Evolutionary conservation across 768 basidiomycete species (phyloP), one percentile per base, ranked within the genome.

Genomic region (Dentipellis sp.): DNA sequence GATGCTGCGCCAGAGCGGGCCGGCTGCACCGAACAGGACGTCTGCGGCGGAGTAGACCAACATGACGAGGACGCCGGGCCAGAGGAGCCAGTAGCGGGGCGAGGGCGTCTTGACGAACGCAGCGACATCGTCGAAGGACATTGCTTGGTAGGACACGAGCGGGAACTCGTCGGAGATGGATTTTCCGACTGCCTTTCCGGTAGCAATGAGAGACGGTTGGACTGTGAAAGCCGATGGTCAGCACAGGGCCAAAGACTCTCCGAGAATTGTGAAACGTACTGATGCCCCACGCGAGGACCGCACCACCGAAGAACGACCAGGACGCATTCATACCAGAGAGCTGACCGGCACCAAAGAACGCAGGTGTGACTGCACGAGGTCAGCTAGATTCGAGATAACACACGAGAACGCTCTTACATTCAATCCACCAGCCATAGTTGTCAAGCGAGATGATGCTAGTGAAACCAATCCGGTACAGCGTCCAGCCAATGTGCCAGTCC

Each of bases 401-500:
- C 56, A 53, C 4, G 38, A 34, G 22, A 22, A 50, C 77, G 17
- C n/a, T 6, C 50, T 37, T 58, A 79, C 79, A 76, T 62, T 80
- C 77, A 56, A 80, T 69, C 50, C 65, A 71, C 78, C 81, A 83
- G 22, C 81, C 79, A 56, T 74, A 81, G 63, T 81, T 81, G 29
- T 29, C 29, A 6, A 29, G 29, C 29, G 29, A 29, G 59, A 84
- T 83, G 64, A 82, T 81, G 59, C 75, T 74, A 10, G 75, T 78
- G 71, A 79, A 82, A n/a, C 80, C 82, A 22, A 82, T 61, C 45
- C 78, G 72, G 65, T 74, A 81, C 19, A 82, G 70, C 14, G 78
- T 78, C 78, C 81, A 83, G 55, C 80, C 81, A 52, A 81, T 74
- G 60, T 84, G 82, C 82, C 81, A 84, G 62, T 84, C 82, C 17